Evolutionary conservation across 768 basidiomycete species (phyloP).

Genomic region (Rickenella mellea): DNA sequence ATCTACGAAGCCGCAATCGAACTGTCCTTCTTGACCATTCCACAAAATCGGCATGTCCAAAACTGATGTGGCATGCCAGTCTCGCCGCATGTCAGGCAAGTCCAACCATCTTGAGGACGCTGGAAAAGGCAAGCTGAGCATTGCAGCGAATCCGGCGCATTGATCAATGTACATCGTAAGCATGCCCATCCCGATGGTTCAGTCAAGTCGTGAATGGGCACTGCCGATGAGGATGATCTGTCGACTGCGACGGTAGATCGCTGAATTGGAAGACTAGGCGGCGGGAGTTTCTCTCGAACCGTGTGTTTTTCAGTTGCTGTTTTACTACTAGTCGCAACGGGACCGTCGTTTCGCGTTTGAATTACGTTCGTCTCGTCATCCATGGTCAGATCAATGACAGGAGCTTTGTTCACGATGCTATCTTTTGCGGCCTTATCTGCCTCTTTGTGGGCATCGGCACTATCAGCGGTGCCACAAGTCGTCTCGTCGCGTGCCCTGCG

Average conservation of each 20-base stretch:
- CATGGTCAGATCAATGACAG: constrained; percentile 39
- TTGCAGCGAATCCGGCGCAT: constrained; percentile 34
- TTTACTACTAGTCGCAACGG: constrained; percentile 11
- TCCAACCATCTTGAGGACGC: constrained; percentile 45
- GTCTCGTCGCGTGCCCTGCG: constrained; percentile 65
- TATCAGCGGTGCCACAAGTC: constrained; percentile 49
- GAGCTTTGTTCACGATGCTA: constrained; percentile 50
- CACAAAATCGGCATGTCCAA: constrained; percentile 73
- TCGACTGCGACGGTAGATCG: constrained; percentile 1
- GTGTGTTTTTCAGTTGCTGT: background rate
- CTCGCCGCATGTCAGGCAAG: constrained; percentile 56
- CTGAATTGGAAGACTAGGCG: constrained; percentile 4
- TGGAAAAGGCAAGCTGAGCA: constrained; percentile 52
- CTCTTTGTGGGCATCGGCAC: constrained; percentile 44
- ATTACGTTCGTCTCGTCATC: constrained; percentile 29
- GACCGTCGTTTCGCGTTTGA: constrained; percentile 17
- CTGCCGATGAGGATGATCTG: background rate
- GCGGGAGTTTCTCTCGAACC: background rate
- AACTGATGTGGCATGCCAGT: constrained; percentile 49
- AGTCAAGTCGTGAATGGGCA: background rate
- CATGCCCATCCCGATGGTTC: constrained; percentile 20
- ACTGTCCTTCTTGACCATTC: constrained; percentile 44
- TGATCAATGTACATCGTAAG: constrained; percentile 57
- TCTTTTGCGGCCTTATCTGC: constrained; percentile 61
- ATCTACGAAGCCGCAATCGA: no score